Evolutionary conservation across 306 rosid species (phyloP), one percentile per base, ranked within the genome.

Genomic region (Hylodesmum podocarpum): DNA sequence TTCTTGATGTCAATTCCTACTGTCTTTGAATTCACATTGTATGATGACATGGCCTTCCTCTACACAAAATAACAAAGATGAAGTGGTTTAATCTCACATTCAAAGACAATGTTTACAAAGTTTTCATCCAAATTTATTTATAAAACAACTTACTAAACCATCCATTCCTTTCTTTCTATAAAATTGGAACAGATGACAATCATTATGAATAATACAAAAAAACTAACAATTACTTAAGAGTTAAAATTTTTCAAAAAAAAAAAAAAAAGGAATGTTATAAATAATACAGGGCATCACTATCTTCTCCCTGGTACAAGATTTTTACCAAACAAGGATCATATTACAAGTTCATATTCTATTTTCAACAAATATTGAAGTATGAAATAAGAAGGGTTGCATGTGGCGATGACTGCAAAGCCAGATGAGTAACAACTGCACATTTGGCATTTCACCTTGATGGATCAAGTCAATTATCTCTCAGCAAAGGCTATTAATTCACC

Each of bases 11-110:
- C 76, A 16, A 72, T 76, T 83, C 80, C 84, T 66, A 19, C 75
- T 22, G 86, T 79, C 78, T 81, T 84, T 46, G 81, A 63, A 44
- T 70, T 77, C 41, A 37, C 81, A 55, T 91, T 87, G 46, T 73
- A 79, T 31, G 87, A 84, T 34, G 87, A 84, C 81, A 87, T 24
- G 64, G 49, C 80, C 41, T 79, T 76, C 66, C 71, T 82, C 96
- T 86, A 82, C 54, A 81, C 71, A 36, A 70, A 80, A 78, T 34
- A 67, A 77, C 66, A 33, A 46, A 8, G 41, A 79, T 47, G 40
- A 57, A 62, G 18, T n/a, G 28, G 54, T 68, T 28, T 71, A 43
- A 71, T 15, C n/a, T 63, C 3, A 4, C 47, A 64, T 21, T 62
- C 6, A 34, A 11, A 33, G 24, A 34, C 46, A 34, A 13, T 31